These are phyloP conservation scores for Termitomyces sp. DNA, from an alignment of 768 basidiomycete genomes.

Conservation along the genomic window DNA sequence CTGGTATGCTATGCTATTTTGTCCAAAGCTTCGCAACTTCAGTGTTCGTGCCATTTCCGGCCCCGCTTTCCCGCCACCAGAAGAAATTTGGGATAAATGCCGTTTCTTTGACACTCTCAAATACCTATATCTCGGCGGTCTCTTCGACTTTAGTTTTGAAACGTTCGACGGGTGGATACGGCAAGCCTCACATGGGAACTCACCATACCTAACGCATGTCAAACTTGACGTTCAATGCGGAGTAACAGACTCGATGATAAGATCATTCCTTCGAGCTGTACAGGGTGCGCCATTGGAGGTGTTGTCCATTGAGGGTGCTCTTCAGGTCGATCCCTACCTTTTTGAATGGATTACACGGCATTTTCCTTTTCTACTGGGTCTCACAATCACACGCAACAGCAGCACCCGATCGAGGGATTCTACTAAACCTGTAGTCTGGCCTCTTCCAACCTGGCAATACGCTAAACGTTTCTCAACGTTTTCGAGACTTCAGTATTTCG, in stretches of 20 bases:
- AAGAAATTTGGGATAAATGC: not conserved
- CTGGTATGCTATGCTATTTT: not conserved
- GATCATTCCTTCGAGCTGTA: not conserved
- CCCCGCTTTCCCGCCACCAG: not conserved
- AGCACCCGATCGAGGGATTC: not conserved
- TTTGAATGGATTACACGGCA: not conserved
- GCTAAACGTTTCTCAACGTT: not conserved
- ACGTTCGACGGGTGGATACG: not conserved
- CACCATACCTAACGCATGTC: not conserved
- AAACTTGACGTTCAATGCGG: not conserved
- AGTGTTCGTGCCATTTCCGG: not conserved
- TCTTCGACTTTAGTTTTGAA: not conserved
- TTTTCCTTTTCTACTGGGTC: not conserved
- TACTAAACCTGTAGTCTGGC: not conserved
- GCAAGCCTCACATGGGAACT: no score
- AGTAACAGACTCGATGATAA: not conserved
- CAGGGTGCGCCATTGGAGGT: not conserved
- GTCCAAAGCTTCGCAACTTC: not conserved
- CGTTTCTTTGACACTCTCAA: not conserved
- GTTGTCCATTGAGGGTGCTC: slow-evolving; percentile 1
- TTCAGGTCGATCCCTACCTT: not conserved
- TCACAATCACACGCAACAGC: not conserved
- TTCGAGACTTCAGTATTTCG: not conserved
- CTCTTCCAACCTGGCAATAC: slow-evolving; percentile 2
- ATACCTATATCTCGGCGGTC: not conserved